Evolutionary conservation across 371 early-diverging fungal species (phyloP), one percentile per base, ranked within the genome.

Genomic region (Actinomucor elegans): DNA sequence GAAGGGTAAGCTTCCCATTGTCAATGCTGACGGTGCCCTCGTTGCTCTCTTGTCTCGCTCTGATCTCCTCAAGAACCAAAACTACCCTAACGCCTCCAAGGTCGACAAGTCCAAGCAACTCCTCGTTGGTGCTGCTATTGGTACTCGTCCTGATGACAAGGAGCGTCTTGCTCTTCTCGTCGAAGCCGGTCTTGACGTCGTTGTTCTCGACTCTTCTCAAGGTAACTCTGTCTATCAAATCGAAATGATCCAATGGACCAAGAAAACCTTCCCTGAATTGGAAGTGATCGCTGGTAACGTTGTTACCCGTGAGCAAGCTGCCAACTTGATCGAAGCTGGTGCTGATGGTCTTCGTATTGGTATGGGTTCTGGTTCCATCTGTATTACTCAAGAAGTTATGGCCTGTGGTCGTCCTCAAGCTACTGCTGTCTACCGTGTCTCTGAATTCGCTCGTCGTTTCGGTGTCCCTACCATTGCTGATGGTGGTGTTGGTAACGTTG

Each of bases 361-460:
- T 56, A 97, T 97, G 98, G 98, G 98, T 44, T 89, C 89, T 54
- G 98, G 98, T 21, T 91, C 92, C 26, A 97, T 97, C 71, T 97
- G 98, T 84, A 97, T 96, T 57, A 97, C 97, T 32, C 97, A 97
- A 70, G 98, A 96, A 81, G 96, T 96, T 61, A 96, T 96, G 96
- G 97, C 97, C 26, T 94, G 94, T 58, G 98, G 98, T 65, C 89
- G 98, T 64, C 97, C 97, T 35, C 98, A 96, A 71, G 98, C 93
- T n/a, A 96, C 97, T 15, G 98, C 96, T 24, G 98, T 98, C 44
- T 94, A 84, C 82, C 89, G 89, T 69, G 97, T 98, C 18, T 88
- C 96, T 27, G 83, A 93, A 75, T 95, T 90, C 67, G 93, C 94
- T 40, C 79, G 89, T 64, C 82, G 87, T 68, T 96, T 92, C 60